Base-by-base conservation (phyloP, 352 stramenopile species). In the Globisporangium rhizosaccharum region DNA sequence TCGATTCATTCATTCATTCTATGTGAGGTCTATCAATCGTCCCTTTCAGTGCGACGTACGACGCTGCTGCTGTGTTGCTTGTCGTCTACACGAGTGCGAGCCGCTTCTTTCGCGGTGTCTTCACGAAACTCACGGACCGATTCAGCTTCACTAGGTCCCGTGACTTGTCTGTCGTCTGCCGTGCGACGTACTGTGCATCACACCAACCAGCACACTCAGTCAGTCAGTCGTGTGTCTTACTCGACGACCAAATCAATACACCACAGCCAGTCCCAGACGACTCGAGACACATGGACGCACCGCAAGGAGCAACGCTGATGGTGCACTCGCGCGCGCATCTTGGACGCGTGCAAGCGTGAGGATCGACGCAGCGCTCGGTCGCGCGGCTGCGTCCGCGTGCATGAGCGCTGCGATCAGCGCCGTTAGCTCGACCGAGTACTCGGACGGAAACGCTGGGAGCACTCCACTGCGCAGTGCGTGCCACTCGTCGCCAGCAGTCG, bases 401-500 rank as follows among this genome's bases (percentile, higher is more conserved):
- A 63, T 67, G 50, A 63, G 58, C 48, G 85, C 50, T 42, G 20
- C 39, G 55, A 92, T 77, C 14, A 82, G 50, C 12, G 48, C 30
- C 5, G 18, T 25, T 2, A 92, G 59, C 7, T 79, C 67, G 7
- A 65, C 51, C 8, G 80, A 87, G 58, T 88, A 92, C 25, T 70
- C 68, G 26, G 59, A 36, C 11, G 72, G 65, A 8, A 89, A 56
- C 12, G 61, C 42, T 28, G 75, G 81, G 9, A 94, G 52, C 5
- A 71, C 33, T 42, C 75, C 79, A 33, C 76, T 51, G 47, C 85
- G 75, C 25, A 94, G 55, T n/a, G 64, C 63, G 62, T 93, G 85
- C 85, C 85, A 94, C 18, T 69, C 33, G 2, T 85, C 71, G 25
- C 83, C 85, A 26, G 70, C 73, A 28, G 71, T 49, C 45, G 84